Conservation (phyloP, 208 protist species). For the Trypanosoma avium region DNA sequence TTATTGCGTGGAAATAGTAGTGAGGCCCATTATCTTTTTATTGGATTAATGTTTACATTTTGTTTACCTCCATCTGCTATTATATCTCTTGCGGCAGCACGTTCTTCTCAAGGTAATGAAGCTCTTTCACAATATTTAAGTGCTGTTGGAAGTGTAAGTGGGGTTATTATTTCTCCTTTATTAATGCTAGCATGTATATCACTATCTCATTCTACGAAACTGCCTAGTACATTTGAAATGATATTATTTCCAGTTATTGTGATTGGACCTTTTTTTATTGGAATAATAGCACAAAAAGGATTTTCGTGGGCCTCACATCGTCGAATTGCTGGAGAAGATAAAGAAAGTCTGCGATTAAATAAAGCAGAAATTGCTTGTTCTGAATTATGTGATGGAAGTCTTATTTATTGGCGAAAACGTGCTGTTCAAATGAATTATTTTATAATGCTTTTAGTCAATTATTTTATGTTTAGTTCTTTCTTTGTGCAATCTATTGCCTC, state of each 20-base stretch:
- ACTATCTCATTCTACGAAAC: slow-evolving; percentile 1
- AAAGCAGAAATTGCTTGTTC: slow-evolving; percentile 18
- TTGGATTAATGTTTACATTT: slow-evolving; percentile 27
- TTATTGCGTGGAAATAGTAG: background rate
- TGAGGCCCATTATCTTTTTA: slow-evolving; percentile 15
- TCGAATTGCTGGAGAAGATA: slow-evolving; percentile 12
- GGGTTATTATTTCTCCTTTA: slow-evolving; percentile 24
- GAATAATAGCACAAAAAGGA: slow-evolving; percentile 16
- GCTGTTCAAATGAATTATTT: slow-evolving; percentile 19
- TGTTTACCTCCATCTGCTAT: slow-evolving; percentile 29
- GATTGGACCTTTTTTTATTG: slow-evolving; percentile 23
- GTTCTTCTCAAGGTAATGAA: slow-evolving; percentile 27
- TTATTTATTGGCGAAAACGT: slow-evolving; percentile 24
- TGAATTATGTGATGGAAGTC: slow-evolving; percentile 26
- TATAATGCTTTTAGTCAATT: slow-evolving; percentile 29
- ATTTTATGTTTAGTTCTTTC: slow-evolving; percentile 32
- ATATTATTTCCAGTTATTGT: slow-evolving; percentile 20
- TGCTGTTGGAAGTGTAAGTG: slow-evolving; percentile 20
- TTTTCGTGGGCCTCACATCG: slow-evolving; percentile 18
- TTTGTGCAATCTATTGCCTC: slow-evolving; percentile 21
- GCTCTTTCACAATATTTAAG: slow-evolving; percentile 20
- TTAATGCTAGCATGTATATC: slow-evolving; percentile 21
- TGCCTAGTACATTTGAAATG: slow-evolving; percentile 9
- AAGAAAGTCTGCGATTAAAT: background rate
- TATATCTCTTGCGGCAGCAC: slow-evolving; percentile 18